Evolutionary conservation across 257 asterid species (phyloP).

Genomic region (Gentiana dahurica): DNA sequence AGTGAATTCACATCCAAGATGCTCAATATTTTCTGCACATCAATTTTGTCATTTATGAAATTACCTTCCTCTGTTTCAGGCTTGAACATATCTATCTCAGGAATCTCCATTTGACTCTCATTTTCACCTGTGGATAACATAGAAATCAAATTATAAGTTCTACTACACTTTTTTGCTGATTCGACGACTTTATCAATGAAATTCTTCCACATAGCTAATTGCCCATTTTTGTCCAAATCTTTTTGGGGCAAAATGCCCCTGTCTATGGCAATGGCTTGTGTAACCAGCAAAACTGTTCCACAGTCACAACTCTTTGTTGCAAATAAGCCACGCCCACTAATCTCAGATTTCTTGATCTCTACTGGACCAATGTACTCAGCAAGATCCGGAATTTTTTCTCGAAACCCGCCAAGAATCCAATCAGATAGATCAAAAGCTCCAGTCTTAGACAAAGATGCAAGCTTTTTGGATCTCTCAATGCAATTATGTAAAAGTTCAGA

Average conservation of each 20-base stretch:
- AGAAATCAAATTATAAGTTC: slow-evolving; percentile 26
- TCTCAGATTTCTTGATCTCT: slow-evolving; percentile 54
- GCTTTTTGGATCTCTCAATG: slow-evolving; percentile 45
- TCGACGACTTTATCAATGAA: slow-evolving; percentile 52
- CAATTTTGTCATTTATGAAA: slow-evolving; percentile 20
- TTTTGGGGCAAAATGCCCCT: slow-evolving; percentile 56
- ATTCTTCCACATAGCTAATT: slow-evolving; percentile 69
- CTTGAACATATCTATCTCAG: slow-evolving; percentile 32
- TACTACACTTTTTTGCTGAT: slow-evolving; percentile 24
- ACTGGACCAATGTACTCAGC: slow-evolving; percentile 63
- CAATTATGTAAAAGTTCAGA: slow-evolving; percentile 31
- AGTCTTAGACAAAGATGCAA: slow-evolving; percentile 47
- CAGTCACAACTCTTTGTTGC: slow-evolving; percentile 48
- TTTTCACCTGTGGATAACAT: slow-evolving; percentile 45
- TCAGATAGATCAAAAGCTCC: slow-evolving; percentile 71
- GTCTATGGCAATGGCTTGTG: slow-evolving; percentile 59
- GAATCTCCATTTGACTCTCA: slow-evolving; percentile 35
- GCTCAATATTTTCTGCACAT: slow-evolving; percentile 30
- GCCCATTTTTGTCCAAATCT: slow-evolving; percentile 41
- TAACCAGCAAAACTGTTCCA: slow-evolving; percentile 50
- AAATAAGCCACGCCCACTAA: slow-evolving; percentile 70
- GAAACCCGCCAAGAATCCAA: slow-evolving; percentile 58
- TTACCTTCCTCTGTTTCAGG: slow-evolving; percentile 27
- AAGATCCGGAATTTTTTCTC: slow-evolving; percentile 46
- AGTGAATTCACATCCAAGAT: slow-evolving; percentile 63